Evolutionary conservation across 257 asterid genomes (phyloP), one percentile per base, ranked within the genome.

Genomic region (Mentha longifolia): DNA sequence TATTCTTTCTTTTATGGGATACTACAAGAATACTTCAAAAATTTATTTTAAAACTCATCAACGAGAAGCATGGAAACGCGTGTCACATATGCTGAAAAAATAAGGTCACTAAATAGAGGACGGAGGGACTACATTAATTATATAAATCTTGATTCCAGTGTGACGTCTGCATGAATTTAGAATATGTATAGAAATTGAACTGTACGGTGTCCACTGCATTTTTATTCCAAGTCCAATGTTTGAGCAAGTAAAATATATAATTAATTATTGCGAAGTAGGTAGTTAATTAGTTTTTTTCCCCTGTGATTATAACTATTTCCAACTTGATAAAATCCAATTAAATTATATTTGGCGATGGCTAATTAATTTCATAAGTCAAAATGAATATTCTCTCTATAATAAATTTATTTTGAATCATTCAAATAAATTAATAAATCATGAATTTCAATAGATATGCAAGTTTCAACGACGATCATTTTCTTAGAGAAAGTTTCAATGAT

Each of bases 201-300:
- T 60, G 70, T 68, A 74, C 73, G 75, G 76, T 54, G 20, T 16
- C 35, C 15, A 17, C 17, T 42, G 13, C 22, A 45, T 61, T 47
- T 65, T 54, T 51, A 22, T 47, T 43, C 67, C 8, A 7, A 39
- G 41, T 68, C 51, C 37, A 37, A 39, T 39, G 33, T 20, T 50
- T 47, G 20, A 1, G 19, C 9, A 4, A 20, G 1, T 45, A 45
- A 45, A 15, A 50, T 25, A 31, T 30, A 16, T 67, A 54, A 68
- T 22, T 55, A 55, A 55, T 52, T 51, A 54, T 66, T 50, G 20
- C 12, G 6, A 52, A 9, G 15, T 17, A 52, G 6, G 22, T 20
- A 9, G 7, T 12, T 20, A 20, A 20, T 20, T 20, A 19, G 35
- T 54, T 54, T 49, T n/a, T 17, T 19, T 25, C 28, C 28, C 28